phyloP scores from a whole-genome alignment of 805 yeast species.

The Metschnikowia proteae region DNA sequence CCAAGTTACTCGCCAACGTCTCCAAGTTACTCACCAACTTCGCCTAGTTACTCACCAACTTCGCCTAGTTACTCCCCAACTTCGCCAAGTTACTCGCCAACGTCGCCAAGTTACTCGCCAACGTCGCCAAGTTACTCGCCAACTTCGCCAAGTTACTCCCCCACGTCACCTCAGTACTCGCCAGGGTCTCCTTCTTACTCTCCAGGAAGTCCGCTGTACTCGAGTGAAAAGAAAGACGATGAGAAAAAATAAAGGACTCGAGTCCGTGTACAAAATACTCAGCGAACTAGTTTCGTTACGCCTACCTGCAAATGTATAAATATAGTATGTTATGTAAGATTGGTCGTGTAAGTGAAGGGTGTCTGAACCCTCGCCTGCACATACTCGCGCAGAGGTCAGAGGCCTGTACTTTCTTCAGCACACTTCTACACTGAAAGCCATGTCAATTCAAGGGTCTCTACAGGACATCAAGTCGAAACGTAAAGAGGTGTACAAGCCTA shows the following conservation, averaged over 20 bases:
- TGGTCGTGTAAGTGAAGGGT: not conserved
- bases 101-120: slow-evolving; percentile 24
- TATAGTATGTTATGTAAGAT: not conserved
- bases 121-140: slow-evolving; percentile 26
- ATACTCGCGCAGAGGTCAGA: slow-evolving; percentile 1
- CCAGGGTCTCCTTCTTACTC: slow-evolving; percentile 47
- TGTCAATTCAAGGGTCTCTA: slow-evolving; percentile 31
- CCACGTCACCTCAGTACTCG: slow-evolving; percentile 22
- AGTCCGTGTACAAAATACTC: slow-evolving; percentile 8
- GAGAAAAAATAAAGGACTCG: slow-evolving; percentile 12
- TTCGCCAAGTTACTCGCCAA: slow-evolving; percentile 26
- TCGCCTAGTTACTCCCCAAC: slow-evolving; percentile 27
- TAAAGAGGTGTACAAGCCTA: slow-evolving; percentile 59
- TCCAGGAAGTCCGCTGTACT: slow-evolving; percentile 51
- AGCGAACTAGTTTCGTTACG: slow-evolving; percentile 5
- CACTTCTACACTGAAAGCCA: not conserved
- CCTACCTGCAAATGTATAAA: slow-evolving; percentile 1
- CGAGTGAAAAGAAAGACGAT: slow-evolving; percentile 19
- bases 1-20: slow-evolving; percentile 27
- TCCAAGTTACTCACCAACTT: slow-evolving; percentile 27
- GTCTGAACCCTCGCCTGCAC: not conserved
- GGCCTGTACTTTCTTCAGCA: not conserved
- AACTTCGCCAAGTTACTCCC: slow-evolving; percentile 21
- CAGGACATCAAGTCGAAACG: slow-evolving; percentile 48
- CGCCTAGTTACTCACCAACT: slow-evolving; percentile 26